Evolutionary conservation across 2,329 filamentous ascomycete species (phyloP).

Genomic region (Fusarium sp.): DNA sequence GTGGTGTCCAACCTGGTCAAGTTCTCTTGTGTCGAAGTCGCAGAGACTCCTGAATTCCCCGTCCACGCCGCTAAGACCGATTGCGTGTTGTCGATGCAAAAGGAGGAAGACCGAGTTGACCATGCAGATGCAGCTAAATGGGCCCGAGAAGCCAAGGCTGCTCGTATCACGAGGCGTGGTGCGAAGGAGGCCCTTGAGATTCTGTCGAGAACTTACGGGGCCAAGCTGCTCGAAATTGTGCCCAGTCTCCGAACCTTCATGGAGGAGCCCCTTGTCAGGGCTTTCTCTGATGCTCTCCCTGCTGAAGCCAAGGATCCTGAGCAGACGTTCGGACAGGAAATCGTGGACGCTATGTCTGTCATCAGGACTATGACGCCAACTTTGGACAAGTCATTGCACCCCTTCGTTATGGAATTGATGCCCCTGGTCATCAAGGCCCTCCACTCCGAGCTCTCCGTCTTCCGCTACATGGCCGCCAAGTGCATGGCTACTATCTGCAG

Average conservation of each 20-base stretch:
- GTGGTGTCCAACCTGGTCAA: constrained; percentile 96
- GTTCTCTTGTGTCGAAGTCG: constrained; percentile 97
- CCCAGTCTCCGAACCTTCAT: constrained; percentile 86
- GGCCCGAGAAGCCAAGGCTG: constrained; percentile 88
- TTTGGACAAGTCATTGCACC: constrained; percentile 78
- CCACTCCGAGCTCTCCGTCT: constrained; percentile 88
- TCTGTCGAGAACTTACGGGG: constrained; percentile 82
- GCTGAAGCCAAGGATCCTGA: constrained; percentile 79
- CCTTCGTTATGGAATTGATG: constrained; percentile 85
- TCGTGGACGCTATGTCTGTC: constrained; percentile 93
- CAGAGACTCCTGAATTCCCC: constrained; percentile 95
- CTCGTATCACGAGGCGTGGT: constrained; percentile 89
- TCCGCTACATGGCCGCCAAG: constrained; percentile 96
- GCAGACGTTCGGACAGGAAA: constrained; percentile 84
- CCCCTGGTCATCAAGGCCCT: constrained; percentile 89
- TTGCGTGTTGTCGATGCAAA: constrained; percentile 91
- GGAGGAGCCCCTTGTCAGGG: constrained; percentile 80
- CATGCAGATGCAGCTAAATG: constrained; percentile 92
- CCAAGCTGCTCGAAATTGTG: constrained; percentile 81
- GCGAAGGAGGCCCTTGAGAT: constrained; percentile 96
- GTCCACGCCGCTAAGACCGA: constrained; percentile 83
- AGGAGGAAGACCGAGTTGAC: constrained; percentile 95
- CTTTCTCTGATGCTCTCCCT: constrained; percentile 80
- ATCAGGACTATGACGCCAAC: constrained; percentile 95
- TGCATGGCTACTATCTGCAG: constrained; percentile 98